phyloP scores from a whole-genome alignment of 2,329 filamentous ascomycete genomes.

The Nannizzia gypsea region DNA sequence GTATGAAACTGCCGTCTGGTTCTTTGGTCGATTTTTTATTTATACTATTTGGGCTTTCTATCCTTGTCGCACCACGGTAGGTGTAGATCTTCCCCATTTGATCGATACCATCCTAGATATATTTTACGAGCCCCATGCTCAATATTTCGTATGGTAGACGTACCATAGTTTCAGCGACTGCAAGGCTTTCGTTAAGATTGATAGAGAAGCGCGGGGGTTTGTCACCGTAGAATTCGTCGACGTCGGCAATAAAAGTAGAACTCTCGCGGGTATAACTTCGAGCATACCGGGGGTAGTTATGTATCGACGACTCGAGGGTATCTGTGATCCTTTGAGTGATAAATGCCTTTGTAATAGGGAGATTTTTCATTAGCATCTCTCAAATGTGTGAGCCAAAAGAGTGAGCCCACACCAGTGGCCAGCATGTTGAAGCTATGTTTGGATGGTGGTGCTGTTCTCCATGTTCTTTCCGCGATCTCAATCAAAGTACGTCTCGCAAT shows the following conservation, averaged over 20 bases:
- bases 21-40: neutral
- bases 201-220: neutral
- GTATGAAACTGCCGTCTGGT: neutral
- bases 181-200: neutral
- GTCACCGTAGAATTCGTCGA: neutral
- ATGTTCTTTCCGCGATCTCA: too few species aligned
- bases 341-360: too few species aligned
- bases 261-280: too few species aligned
- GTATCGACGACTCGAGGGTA: too few species aligned
- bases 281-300: too few species aligned
- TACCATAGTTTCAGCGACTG: neutral
- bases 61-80: neutral
- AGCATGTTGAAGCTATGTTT: too few species aligned
- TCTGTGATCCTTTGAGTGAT: too few species aligned
- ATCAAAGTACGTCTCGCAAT: too few species aligned
- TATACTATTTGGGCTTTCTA: neutral
- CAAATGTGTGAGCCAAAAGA: too few species aligned
- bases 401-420: too few species aligned
- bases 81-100: neutral
- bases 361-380: too few species aligned
- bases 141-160: neutral
- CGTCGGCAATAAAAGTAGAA: neutral
- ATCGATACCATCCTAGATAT: neutral
- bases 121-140: neutral
- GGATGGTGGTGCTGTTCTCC: too few species aligned